Evolutionary conservation across 2,329 filamentous ascomycete species (phyloP), one percentile per base, ranked within the genome.

Genomic region (Trichoderma afroharzianum): DNA sequence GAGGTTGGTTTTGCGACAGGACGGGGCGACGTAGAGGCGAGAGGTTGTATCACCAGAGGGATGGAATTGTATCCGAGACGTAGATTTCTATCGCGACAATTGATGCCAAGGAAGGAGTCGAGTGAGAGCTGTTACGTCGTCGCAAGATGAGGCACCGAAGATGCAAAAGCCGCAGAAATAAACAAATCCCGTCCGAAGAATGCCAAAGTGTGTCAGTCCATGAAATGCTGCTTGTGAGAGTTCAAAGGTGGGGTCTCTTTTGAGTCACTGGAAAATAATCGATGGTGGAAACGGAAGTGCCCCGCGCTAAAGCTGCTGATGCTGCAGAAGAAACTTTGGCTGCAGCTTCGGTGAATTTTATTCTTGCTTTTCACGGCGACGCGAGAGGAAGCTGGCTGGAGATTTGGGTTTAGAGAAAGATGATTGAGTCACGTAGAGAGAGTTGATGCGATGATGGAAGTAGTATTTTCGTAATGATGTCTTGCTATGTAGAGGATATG

Each of bases 261-360:
- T 81, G 80, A 81, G 79, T 81, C 79, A 81, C 78, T 76, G 72
- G 72, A 76, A 78, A 78, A 75, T 73, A 75, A 75, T 78, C 30
- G 30, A 66, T 26, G 73, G 61, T 62, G 64, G 66, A 50, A 67
- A 36, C 62, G 63, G 64, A 69, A 70, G 63, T 80, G 79, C 79
- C 80, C 79, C 79, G 79, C 79, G 78, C 79, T 81, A 81, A 74
- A 74, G 26, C 18, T 26, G 8, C 21, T 61, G 66, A 59, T n/a
- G 66, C 55, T 61, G 66, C 21, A 47, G 64, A 21, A 30, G 55
- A 61, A 61, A 57, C 32, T 61, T 43, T 67, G 26, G 6, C 26
- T 68, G 39, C 26, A 28, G 15, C 15, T 43, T 39, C 3, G 6
- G 39, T 15, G 39, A 39, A 36, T 36, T 58, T 39, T 32, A 15